These are phyloP conservation scores for Leccinum longicurvipes DNA, from an alignment of 768 basidiomycete species.

Conservation along the genomic window DNA sequence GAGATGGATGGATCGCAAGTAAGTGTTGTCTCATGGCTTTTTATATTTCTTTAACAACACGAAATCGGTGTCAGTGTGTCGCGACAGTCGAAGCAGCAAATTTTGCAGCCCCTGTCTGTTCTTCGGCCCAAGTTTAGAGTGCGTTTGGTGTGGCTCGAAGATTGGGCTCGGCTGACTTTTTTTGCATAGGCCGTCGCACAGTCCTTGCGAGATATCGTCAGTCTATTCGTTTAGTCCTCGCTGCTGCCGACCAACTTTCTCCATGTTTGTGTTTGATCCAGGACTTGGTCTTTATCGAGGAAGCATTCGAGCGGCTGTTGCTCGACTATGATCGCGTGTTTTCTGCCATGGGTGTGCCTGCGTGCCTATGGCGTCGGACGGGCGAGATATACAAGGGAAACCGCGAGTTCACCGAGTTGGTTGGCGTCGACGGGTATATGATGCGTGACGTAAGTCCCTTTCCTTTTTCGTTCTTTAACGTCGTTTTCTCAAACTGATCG, in stretches of 20 bases:
- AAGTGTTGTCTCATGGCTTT: conserved; percentile 18
- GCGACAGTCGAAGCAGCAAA: conserved; percentile 87
- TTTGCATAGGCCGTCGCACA: neutral
- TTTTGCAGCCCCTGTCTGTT: conserved; percentile 79
- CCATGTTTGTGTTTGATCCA: conserved; percentile 22
- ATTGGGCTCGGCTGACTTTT: neutral
- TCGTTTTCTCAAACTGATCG: neutral
- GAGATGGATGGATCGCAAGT: conserved; percentile 96
- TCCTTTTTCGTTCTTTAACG: neutral
- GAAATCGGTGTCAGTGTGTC: conserved; percentile 56
- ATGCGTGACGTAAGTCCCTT: conserved; percentile 73
- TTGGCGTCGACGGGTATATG: conserved; percentile 83
- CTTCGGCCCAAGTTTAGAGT: neutral
- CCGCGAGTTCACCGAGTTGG: conserved; percentile 88
- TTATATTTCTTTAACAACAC: neutral
- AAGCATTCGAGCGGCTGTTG: conserved; percentile 92
- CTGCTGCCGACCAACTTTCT: neutral
- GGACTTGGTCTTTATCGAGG: conserved; percentile 97
- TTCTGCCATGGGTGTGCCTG: conserved; percentile 94
- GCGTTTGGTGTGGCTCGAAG: neutral
- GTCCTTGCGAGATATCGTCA: neutral
- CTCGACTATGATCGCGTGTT: conserved; percentile 95
- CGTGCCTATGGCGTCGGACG: conserved; percentile 93
- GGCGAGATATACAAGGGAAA: conserved; percentile 99
- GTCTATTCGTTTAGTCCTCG: neutral